phyloP scores from a whole-genome alignment of 2,329 filamentous ascomycete species.

The Furcasterigmium furcatum region DNA sequence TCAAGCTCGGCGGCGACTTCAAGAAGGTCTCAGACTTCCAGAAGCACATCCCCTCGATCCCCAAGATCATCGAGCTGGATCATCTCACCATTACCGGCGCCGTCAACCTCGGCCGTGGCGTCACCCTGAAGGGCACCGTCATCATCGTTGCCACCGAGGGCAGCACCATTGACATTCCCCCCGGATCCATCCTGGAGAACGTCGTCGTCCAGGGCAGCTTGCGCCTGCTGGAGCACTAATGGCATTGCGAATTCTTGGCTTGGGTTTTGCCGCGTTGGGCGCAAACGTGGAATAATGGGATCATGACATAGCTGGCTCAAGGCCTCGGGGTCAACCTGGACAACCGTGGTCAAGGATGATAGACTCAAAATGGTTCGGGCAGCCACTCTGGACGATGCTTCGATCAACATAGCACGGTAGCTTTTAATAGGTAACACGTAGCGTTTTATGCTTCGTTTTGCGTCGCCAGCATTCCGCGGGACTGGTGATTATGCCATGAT shows the following conservation, averaged over 20 bases:
- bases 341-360: not conserved
- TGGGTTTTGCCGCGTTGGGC: no score
- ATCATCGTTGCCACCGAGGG: conserved; percentile 98
- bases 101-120: conserved; percentile 93
- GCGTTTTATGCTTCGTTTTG: not conserved
- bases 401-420: not conserved
- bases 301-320: no score
- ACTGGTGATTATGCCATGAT: no score
- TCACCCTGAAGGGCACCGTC: conserved; percentile 95
- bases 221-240: conserved; percentile 65
- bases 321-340: no score
- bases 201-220: conserved; percentile 98
- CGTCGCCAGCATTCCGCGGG: no score
- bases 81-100: conserved; percentile 97
- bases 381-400: not conserved
- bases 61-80: conserved; percentile 87
- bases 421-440: conserved; percentile 2
- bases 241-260: not conserved
- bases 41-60: conserved; percentile 81
- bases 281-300: no score
- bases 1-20: conserved; percentile 98
- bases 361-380: not conserved
- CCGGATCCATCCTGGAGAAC: conserved; percentile 96
- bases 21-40: conserved; percentile 99
- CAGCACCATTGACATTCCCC: conserved; percentile 95